Evolutionary conservation across 176 grass and related monocot genomes (phyloP).

Genomic region (Lolium multiflorum): DNA sequence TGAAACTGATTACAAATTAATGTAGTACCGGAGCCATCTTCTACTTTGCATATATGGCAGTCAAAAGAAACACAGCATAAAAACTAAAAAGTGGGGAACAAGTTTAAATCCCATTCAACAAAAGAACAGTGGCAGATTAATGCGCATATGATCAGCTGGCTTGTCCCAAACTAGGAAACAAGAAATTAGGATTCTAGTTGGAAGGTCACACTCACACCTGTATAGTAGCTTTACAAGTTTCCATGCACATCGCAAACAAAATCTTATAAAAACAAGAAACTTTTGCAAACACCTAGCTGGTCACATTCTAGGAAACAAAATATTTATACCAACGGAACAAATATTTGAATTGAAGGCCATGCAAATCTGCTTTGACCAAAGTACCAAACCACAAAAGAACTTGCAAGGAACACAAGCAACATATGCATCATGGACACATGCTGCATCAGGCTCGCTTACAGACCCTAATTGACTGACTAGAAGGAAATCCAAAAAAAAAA

Average conservation of each 20-base stretch:
- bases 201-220: slow-evolving; percentile 47
- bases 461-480: neutral
- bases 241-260: slow-evolving; percentile 37
- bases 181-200: slow-evolving; percentile 33
- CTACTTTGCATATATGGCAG: neutral
- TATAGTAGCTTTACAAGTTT: slow-evolving; percentile 27
- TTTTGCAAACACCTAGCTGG: slow-evolving; percentile 33
- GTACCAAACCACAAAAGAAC: neutral
- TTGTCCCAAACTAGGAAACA: slow-evolving; percentile 38
- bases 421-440: neutral
- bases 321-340: neutral
- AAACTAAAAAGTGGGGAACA: neutral
- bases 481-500: neutral
- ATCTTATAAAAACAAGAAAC: slow-evolving; percentile 25
- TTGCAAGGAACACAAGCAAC: neutral
- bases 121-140: slow-evolving; percentile 7
- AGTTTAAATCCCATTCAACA: neutral
- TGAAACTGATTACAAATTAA: neutral
- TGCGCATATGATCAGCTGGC: neutral
- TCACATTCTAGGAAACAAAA: slow-evolving; percentile 48
- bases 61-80: neutral
- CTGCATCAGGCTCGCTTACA: neutral
- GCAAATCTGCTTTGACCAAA: slow-evolving; percentile 15
- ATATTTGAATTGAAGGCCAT: neutral
- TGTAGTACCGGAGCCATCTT: neutral